These are phyloP conservation scores for Oleoguttula mirabilis DNA, from an alignment of 495 filamentous ascomycete genomes.

Conservation along the genomic window DNA sequence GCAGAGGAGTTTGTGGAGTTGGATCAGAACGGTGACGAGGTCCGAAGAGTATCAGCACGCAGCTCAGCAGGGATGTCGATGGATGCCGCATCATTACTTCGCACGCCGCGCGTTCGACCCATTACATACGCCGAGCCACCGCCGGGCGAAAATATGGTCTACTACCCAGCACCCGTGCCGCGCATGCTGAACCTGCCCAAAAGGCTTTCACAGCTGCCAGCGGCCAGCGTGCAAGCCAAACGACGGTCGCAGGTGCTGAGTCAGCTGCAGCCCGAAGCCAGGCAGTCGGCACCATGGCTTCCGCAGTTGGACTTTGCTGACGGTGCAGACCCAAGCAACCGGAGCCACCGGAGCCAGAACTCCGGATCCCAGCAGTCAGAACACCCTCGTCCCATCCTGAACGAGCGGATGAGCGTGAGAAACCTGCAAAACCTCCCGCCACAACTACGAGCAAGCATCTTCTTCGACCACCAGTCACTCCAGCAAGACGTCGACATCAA, in stretches of 20 bases:
- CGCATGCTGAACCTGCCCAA: constrained; percentile 87
- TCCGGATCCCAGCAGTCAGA: not conserved
- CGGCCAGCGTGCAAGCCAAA: constrained; percentile 48
- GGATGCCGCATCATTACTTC: constrained; percentile 24
- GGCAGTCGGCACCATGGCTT: constrained; percentile 39
- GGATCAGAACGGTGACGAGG: constrained; percentile 27
- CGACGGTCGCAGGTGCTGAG: constrained; percentile 46
- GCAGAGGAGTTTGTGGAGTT: constrained; percentile 24
- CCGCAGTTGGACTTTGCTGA: constrained; percentile 32
- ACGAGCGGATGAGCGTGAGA: constrained; percentile 13
- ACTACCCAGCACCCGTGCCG: constrained; percentile 89
- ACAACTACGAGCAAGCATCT: constrained; percentile 80
- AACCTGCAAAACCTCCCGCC: constrained; percentile 46
- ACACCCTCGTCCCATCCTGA: constrained; percentile 4
- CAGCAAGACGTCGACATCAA: constrained; percentile 56
- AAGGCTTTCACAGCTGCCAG: constrained; percentile 63
- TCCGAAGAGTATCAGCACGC: constrained; percentile 17
- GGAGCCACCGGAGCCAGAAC: constrained; percentile 1
- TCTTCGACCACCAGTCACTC: constrained; percentile 53
- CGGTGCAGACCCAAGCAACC: constrained; percentile 5
- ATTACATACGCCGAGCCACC: constrained; percentile 46
- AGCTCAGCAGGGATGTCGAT: constrained; percentile 9
- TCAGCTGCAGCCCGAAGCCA: constrained; percentile 31
- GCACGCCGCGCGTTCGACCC: constrained; percentile 35
- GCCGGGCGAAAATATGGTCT: constrained; percentile 69